Conservation (phyloP, 257 asterid genomes). For the Solanum bulbocastanum region DNA sequence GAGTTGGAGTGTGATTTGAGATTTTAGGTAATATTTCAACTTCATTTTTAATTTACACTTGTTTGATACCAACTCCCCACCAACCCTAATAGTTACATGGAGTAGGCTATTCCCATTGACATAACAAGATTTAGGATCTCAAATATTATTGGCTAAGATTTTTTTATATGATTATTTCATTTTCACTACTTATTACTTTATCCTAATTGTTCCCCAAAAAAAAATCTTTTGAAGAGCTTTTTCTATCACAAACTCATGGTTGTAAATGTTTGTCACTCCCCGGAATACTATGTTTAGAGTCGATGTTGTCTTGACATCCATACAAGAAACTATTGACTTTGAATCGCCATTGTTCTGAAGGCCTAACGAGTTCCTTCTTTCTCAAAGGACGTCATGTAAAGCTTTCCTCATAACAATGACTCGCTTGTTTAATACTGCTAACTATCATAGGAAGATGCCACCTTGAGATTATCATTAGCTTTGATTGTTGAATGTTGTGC, state of each 20-base stretch:
- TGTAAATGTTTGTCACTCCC: not conserved
- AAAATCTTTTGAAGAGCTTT: not conserved
- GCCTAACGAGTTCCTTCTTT: not conserved
- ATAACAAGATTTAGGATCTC: not conserved
- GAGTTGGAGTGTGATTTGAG: slow-evolving; percentile 4
- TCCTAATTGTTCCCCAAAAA: not conserved
- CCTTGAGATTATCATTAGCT: not conserved
- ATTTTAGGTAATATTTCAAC: slow-evolving; percentile 9
- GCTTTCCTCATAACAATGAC: not conserved
- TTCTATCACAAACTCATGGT: not conserved
- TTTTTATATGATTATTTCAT: not conserved
- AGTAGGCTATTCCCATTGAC: not conserved
- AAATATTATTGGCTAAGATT: not conserved
- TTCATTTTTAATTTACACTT: slow-evolving; percentile 8
- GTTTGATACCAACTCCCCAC: not conserved
- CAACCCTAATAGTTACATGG: not conserved
- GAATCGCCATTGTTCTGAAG: not conserved
- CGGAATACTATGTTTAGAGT: not conserved
- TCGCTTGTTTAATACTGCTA: not conserved
- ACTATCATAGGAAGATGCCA: not conserved
- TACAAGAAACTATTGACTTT: not conserved
- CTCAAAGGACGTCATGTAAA: not conserved
- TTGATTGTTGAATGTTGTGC: not conserved
- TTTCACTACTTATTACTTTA: not conserved
- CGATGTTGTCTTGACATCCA: not conserved